Evolutionary conservation across 2,329 filamentous ascomycete genomes (phyloP), one percentile per base, ranked within the genome.

Genomic region (Proliferodiscus dingleyae): DNA sequence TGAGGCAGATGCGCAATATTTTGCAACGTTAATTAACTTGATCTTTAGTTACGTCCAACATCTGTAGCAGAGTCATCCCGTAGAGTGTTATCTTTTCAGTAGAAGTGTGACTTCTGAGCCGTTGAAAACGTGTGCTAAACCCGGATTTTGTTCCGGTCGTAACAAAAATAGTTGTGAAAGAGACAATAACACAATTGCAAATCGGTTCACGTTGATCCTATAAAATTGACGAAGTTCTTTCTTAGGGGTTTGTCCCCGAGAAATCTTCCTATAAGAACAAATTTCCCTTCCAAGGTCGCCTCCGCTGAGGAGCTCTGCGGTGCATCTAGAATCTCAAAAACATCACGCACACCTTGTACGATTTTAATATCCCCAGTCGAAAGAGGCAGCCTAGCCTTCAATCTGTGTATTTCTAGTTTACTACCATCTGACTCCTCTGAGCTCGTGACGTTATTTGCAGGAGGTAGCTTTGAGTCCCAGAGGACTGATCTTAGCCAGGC

Each of bases 331-430:
- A 97, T 85, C 60, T 98, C 93, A 64, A 97, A 98, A 13, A 97
- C 78, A 58, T 96, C 91, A 43, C 91, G 73, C 1, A 98, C 93
- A 2, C 90, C 93, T 65, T 98, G 93, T 6, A 97, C 74, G 52
- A 97, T 80, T 62, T 88, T 87, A 34, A 81, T 70, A 0, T 72
- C 70, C 1, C 87, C 88, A 44, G 83, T 73, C 0, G 69, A 61
- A 15, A 91, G 71, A 0, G 78, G 71, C 5, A 97, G 66, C 2
- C 88, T 80, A 1, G 89, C 91, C 64, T 98, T 98, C 28, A 89
- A 71, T 10, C 93, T 80, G 62, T 98, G 91, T 18, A 97, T 83
- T 59, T 96, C 89, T 53, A 94, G 26, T 7, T 4, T 37, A 87
- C 34, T 43, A 60, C 38, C 53, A 56, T 44, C 52, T 7, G 5